Conservation (phyloP, 164 flowering plant genomes). For the Tetrastigma voinierianum region DNA sequence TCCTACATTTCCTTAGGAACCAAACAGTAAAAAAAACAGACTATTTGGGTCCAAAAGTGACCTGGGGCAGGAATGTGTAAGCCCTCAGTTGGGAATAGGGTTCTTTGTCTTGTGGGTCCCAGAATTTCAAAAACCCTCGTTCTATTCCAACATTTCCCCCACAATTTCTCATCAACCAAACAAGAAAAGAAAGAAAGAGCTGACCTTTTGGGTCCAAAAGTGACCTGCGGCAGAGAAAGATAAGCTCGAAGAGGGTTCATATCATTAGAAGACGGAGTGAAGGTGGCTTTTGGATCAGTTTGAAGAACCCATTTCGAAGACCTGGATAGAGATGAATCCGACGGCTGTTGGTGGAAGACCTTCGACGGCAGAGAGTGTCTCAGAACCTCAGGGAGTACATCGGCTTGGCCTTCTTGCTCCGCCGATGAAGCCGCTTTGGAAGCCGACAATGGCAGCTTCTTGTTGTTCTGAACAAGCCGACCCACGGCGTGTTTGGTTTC, state of each 20-base stretch:
- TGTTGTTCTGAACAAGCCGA: slow-evolving; percentile 44
- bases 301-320: slow-evolving; percentile 63
- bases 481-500: slow-evolving; percentile 79
- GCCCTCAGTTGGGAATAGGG: slow-evolving; percentile 21
- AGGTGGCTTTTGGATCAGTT: slow-evolving; percentile 19
- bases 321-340: slow-evolving; percentile 34
- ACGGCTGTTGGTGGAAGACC: slow-evolving; percentile 23
- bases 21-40: slow-evolving; percentile 4
- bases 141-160: too few relatives aligned
- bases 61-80: slow-evolving; percentile 74
- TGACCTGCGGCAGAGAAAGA: slow-evolving; percentile 79
- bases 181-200: not conserved
- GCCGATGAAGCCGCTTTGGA: slow-evolving; percentile 11
- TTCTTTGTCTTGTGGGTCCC: too few relatives aligned
- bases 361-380: slow-evolving; percentile 72
- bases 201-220: slow-evolving; percentile 85
- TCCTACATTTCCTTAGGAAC: too few relatives aligned
- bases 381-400: slow-evolving; percentile 83
- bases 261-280: slow-evolving; percentile 44
- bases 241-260: slow-evolving; percentile 72
- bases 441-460: slow-evolving; percentile 19
- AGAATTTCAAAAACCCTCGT: too few relatives aligned
- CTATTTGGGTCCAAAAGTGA: slow-evolving; percentile 87
- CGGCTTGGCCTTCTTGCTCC: slow-evolving; percentile 39
- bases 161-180: too few relatives aligned